Conservation (phyloP, 2,329 filamentous ascomycete genomes). For the Raffaelea arxii region DNA sequence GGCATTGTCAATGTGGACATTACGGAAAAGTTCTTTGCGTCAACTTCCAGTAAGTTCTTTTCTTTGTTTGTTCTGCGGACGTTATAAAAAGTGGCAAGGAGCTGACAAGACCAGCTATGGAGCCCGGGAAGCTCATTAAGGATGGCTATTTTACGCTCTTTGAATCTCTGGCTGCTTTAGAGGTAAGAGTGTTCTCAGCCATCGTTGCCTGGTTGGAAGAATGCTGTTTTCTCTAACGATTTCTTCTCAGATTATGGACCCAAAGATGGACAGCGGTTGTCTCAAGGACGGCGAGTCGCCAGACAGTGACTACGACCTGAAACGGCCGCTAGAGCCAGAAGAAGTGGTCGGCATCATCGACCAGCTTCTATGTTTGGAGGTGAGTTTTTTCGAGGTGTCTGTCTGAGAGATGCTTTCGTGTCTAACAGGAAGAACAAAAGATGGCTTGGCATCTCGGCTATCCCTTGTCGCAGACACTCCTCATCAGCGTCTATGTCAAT, state of each 20-base stretch:
- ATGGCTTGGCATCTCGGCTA: constrained; percentile 98
- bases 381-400: constrained; percentile 23
- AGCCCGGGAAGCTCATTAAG: constrained; percentile 77
- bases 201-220: background rate
- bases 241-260: constrained; percentile 77
- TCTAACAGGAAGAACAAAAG: too few relatives aligned
- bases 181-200: constrained; percentile 42
- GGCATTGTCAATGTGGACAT: constrained; percentile 50
- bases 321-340: constrained; percentile 56
- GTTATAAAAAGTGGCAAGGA: background rate
- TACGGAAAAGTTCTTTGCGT: constrained; percentile 43
- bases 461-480: constrained; percentile 85
- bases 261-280: constrained; percentile 96
- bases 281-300: constrained; percentile 69
- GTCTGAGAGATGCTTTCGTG: background rate
- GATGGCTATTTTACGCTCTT: constrained; percentile 92
- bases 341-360: constrained; percentile 92
- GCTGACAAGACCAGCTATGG: constrained; percentile 44
- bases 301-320: constrained; percentile 73
- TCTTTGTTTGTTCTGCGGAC: background rate
- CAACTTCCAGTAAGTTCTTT: constrained; percentile 39
- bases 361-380: constrained; percentile 81
- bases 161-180: constrained; percentile 80
- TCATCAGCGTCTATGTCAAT: constrained; percentile 88
- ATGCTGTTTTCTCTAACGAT: constrained; percentile 9